Evolutionary conservation across 2,329 filamentous ascomycete genomes (phyloP).

Genomic region (Tympanopsis confertula): DNA sequence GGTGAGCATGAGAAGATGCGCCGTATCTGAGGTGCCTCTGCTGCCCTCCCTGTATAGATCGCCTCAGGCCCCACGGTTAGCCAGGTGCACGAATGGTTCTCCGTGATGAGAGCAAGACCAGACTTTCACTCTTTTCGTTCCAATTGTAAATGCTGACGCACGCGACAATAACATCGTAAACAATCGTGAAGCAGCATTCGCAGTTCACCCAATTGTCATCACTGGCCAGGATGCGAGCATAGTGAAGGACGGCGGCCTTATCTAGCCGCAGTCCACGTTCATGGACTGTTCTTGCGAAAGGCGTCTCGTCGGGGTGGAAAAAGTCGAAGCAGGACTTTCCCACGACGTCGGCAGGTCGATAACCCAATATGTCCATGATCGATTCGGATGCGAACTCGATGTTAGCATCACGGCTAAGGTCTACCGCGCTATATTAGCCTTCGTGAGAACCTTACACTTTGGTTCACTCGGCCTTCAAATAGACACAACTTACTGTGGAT

Average conservation of each 20-base stretch:
- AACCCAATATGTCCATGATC: slow-evolving; percentile 72
- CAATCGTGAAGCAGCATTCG: slow-evolving; percentile 81
- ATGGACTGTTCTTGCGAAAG: slow-evolving; percentile 63
- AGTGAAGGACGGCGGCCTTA: slow-evolving; percentile 74
- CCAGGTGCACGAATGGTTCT: too few species aligned
- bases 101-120: too few species aligned
- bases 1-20: slow-evolving; percentile 73
- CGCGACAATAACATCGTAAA: slow-evolving; percentile 77
- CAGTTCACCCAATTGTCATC: slow-evolving; percentile 66
- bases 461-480: slow-evolving; percentile 5
- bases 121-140: slow-evolving; percentile 64
- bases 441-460: slow-evolving; percentile 2
- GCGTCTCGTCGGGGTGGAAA: slow-evolving; percentile 72
- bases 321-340: slow-evolving; percentile 74
- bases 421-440: slow-evolving; percentile 25
- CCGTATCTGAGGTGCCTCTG: slow-evolving; percentile 67
- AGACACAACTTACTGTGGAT: slow-evolving; percentile 60
- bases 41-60: slow-evolving; percentile 51
- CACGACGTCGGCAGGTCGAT: slow-evolving; percentile 63
- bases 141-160: slow-evolving; percentile 68
- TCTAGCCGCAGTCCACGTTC: slow-evolving; percentile 64
- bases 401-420: slow-evolving; percentile 63
- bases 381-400: slow-evolving; percentile 78
- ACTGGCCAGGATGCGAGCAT: slow-evolving; percentile 60
- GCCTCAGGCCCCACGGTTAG: background rate